phyloP scores from a whole-genome alignment of 805 yeast species.

The Myxozyma neotropica region DNA sequence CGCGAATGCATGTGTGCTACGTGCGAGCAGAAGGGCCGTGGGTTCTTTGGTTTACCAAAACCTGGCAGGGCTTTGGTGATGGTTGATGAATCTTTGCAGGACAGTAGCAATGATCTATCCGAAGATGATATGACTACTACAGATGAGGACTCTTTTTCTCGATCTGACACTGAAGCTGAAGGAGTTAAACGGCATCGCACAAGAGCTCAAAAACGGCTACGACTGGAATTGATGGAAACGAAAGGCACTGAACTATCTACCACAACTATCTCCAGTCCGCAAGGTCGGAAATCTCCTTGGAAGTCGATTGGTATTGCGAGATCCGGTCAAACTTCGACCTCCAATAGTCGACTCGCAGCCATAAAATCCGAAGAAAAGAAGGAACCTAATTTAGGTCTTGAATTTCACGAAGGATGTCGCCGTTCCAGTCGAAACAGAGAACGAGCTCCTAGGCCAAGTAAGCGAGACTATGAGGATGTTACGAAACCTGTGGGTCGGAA shows the following conservation, averaged over 20 bases:
- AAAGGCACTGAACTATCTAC: background rate
- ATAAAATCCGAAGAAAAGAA: background rate
- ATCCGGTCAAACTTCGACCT: background rate
- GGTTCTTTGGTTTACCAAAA: conserved; percentile 14
- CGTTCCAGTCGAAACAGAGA: conserved; percentile 8
- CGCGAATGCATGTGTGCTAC: conserved; percentile 51
- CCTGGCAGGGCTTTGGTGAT: background rate
- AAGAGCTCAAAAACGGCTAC: conserved; percentile 13
- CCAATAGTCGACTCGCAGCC: background rate
- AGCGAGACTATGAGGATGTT: conserved; percentile 14
- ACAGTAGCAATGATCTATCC: background rate
- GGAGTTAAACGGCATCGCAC: conserved; percentile 13
- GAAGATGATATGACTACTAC: background rate
- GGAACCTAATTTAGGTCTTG: background rate
- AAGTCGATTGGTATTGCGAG: background rate
- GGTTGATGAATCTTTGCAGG: background rate
- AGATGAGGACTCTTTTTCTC: conserved; percentile 11
- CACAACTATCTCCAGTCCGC: background rate
- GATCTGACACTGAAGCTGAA: background rate
- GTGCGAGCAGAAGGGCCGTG: conserved; percentile 43
- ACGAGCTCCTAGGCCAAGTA: conserved; percentile 1
- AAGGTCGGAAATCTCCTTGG: background rate
- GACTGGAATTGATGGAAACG: background rate
- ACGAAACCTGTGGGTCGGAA: background rate
- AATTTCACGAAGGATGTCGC: conserved; percentile 2